These are phyloP conservation scores for Chalciporus sphaerocephalus DNA, from an alignment of 768 basidiomycete genomes.

Conservation along the genomic window DNA sequence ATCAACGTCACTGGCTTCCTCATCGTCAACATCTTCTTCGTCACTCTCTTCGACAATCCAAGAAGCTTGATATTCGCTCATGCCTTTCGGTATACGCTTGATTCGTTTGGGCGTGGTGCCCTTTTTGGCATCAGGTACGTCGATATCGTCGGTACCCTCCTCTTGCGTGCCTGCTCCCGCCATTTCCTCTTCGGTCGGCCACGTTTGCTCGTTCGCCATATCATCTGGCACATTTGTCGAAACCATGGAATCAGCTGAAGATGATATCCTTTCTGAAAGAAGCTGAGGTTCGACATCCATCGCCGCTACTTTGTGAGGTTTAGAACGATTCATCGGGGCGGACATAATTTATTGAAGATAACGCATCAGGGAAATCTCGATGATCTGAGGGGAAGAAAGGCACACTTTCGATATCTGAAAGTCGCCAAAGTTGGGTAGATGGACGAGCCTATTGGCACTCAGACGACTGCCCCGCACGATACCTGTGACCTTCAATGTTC, in stretches of 20 bases:
- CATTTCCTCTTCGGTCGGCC: constrained; percentile 98
- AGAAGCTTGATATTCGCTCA: constrained; percentile 93
- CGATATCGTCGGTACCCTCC: constrained; percentile 15
- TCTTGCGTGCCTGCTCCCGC: constrained; percentile 31
- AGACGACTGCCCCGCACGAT: constrained; percentile 73
- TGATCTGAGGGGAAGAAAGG: not conserved
- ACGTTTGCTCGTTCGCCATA: constrained; percentile 93
- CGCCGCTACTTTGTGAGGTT: constrained; percentile 32
- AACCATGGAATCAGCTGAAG: constrained; percentile 77
- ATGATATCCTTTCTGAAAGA: constrained; percentile 59
- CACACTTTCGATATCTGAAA: constrained; percentile 77
- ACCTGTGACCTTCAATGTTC: constrained; percentile 73
- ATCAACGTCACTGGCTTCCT: constrained; percentile 42
- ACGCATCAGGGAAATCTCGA: not conserved
- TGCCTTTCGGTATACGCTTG: constrained; percentile 88
- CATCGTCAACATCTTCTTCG: constrained; percentile 50
- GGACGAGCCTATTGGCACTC: constrained; percentile 80
- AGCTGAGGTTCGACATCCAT: constrained; percentile 68
- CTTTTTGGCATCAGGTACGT: constrained; percentile 56
- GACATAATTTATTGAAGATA: constrained; percentile 58
- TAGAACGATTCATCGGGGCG: constrained; percentile 41
- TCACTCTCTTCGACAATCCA: constrained; percentile 90
- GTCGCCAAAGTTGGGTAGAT: constrained; percentile 85
- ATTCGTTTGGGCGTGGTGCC: constrained; percentile 79
- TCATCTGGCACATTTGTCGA: constrained; percentile 87